Evolutionary conservation across 1,284 basidiomycete genomes (phyloP).

Genomic region (Rhodotorula sp.): DNA sequence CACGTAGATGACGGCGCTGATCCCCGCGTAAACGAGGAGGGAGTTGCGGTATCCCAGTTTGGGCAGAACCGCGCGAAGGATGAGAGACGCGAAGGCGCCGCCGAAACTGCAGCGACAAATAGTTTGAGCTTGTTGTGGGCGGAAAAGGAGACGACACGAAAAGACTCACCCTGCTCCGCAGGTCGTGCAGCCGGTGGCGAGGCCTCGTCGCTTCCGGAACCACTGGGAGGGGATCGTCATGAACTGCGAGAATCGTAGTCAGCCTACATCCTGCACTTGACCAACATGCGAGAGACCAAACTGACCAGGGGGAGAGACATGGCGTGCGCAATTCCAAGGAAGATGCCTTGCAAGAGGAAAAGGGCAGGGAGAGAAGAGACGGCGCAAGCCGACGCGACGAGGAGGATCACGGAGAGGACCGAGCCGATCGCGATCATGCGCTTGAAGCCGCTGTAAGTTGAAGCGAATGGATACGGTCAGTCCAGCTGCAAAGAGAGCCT

Average conservation of each 20-base stretch:
- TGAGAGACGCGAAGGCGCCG: slow-evolving; percentile 26
- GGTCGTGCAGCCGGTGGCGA: slow-evolving; percentile 34
- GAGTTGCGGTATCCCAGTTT: slow-evolving; percentile 27
- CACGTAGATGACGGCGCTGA: slow-evolving; percentile 24
- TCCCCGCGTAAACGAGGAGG: slow-evolving; percentile 30
- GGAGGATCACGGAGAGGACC: slow-evolving; percentile 8
- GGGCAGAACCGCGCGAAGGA: slow-evolving; percentile 31
- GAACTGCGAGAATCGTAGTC: slow-evolving; percentile 3
- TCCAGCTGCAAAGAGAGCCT: background rate
- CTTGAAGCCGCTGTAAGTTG: slow-evolving; percentile 22
- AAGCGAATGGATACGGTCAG: background rate
- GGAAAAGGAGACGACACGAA: no score
- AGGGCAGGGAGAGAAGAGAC: slow-evolving; percentile 23
- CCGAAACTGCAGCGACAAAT: slow-evolving; percentile 13
- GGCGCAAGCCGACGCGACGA: slow-evolving; percentile 22
- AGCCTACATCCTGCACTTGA: no score
- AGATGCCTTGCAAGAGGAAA: slow-evolving; percentile 37
- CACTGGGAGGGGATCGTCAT: slow-evolving; percentile 37
- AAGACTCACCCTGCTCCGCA: slow-evolving; percentile 14
- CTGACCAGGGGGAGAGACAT: slow-evolving; percentile 24
- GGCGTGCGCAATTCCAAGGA: slow-evolving; percentile 31
- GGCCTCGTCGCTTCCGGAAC: slow-evolving; percentile 30
- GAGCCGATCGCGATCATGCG: slow-evolving; percentile 35
- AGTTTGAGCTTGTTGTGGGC: no score
- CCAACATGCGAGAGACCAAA: no score